Evolutionary conservation across 139 green algal genomes (phyloP).

Genomic region (Volvox africanus): DNA sequence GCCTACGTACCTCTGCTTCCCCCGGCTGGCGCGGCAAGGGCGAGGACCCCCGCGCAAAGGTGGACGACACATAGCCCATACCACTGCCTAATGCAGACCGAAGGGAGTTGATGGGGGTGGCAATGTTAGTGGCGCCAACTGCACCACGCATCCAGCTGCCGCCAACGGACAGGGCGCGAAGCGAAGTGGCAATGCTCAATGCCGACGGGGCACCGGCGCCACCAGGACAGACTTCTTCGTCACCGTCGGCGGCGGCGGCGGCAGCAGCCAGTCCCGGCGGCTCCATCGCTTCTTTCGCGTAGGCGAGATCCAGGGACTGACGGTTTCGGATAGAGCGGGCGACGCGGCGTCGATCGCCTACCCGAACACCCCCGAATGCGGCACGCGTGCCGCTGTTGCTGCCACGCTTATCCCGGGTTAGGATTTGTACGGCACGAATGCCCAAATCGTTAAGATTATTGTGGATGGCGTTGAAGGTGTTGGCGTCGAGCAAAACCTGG

Average conservation of each 20-base stretch:
- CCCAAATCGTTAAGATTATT: constrained; percentile 45
- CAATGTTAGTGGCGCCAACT: background rate
- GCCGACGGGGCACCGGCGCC: background rate
- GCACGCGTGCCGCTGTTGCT: background rate
- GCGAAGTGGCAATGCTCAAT: background rate
- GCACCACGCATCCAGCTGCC: background rate
- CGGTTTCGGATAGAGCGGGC: background rate
- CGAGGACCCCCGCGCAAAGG: background rate
- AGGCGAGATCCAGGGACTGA: background rate
- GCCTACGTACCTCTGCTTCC: background rate
- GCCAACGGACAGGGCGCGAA: background rate
- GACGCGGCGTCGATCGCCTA: background rate
- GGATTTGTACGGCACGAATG: constrained; percentile 10
- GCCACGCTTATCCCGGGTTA: constrained; percentile 23
- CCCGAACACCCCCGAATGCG: background rate
- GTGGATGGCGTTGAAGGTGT: constrained; percentile 47
- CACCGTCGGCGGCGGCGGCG: background rate
- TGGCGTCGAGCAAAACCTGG: constrained; percentile 41
- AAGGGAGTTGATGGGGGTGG: background rate
- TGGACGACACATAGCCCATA: background rate
- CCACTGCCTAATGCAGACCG: background rate
- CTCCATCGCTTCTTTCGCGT: background rate
- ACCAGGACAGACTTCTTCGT: background rate
- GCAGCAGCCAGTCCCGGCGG: background rate
- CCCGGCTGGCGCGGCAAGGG: constrained; percentile 19